These are phyloP conservation scores for Juncus inflexus DNA, from an alignment of 176 grass and related monocot genomes.

Conservation along the genomic window DNA sequence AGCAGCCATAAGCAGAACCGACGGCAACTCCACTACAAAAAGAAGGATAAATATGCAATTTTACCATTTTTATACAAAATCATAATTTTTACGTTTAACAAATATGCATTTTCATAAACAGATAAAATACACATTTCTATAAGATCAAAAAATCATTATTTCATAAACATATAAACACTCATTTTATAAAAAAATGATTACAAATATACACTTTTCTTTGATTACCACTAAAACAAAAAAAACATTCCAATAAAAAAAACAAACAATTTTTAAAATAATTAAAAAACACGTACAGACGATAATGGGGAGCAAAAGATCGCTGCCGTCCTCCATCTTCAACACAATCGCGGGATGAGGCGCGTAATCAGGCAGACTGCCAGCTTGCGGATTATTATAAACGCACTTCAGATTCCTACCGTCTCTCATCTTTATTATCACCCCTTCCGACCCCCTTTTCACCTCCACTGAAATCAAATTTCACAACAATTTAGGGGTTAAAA, in stretches of 20 bases:
- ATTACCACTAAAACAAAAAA: neutral
- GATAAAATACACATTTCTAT: too few species aligned
- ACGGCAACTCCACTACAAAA: conserved; percentile 90
- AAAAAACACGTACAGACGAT: conserved; percentile 76
- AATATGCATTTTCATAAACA: neutral
- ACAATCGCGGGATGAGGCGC: conserved; percentile 85
- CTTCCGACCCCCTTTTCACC: conserved; percentile 78
- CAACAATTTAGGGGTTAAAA: conserved; percentile 1
- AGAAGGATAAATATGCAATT: conserved; percentile 14
- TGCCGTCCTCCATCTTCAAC: conserved; percentile 94
- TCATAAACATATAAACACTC: neutral
- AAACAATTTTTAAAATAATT: neutral
- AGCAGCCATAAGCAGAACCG: conserved; percentile 89
- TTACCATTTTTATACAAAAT: conserved; percentile 2
- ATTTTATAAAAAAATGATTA: neutral
- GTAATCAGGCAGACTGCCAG: conserved; percentile 66
- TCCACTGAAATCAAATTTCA: conserved; percentile 48
- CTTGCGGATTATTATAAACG: conserved; percentile 69
- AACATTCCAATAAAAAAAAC: too few species aligned
- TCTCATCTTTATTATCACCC: conserved; percentile 92
- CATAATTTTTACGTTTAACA: conserved; percentile 4
- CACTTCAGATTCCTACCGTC: conserved; percentile 67
- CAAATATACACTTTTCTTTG: neutral
- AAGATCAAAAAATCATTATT: too few species aligned
- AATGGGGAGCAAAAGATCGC: conserved; percentile 80